Evolutionary conservation across 495 filamentous ascomycete species (phyloP).

Genomic region (Collariella sp.): DNA sequence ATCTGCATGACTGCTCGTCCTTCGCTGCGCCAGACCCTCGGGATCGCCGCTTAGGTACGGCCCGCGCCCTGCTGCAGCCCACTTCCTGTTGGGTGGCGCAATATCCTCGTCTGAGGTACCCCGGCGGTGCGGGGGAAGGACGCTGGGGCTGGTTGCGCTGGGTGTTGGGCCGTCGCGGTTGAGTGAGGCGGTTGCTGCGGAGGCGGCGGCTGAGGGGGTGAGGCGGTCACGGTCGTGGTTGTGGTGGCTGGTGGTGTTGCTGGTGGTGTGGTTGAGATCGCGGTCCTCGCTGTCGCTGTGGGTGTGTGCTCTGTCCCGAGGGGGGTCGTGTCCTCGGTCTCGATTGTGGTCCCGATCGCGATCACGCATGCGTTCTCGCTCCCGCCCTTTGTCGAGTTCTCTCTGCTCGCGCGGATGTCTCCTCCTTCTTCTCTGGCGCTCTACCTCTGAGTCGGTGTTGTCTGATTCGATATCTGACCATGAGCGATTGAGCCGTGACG

Average conservation of each 20-base stretch:
- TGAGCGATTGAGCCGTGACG: conserved; percentile 14
- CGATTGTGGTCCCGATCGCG: conserved; percentile 7
- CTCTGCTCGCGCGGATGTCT: conserved; percentile 7
- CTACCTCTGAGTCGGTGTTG: conserved; percentile 16
- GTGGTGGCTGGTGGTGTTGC: neutral
- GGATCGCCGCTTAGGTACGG: conserved; percentile 26
- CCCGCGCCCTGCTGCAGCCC: too few relatives aligned
- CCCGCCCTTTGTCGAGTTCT: conserved; percentile 9
- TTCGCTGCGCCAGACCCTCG: conserved; percentile 18
- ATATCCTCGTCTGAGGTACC: conserved; percentile 13
- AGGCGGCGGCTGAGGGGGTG: neutral
- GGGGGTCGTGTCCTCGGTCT: neutral
- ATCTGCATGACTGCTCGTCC: conserved; percentile 40
- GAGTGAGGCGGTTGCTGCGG: neutral
- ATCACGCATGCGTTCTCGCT: conserved; percentile 13
- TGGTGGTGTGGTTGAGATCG: conserved; percentile 6
- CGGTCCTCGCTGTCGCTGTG: conserved; percentile 6
- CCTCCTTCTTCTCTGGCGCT: conserved; percentile 4
- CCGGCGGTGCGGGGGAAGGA: neutral
- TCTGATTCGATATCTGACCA: conserved; percentile 21
- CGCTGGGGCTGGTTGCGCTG: neutral
- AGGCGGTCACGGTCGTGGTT: neutral
- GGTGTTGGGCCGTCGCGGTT: conserved; percentile 1
- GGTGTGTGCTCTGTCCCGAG: too few relatives aligned
- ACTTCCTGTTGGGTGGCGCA: too few relatives aligned